Evolutionary conservation across 208 protist species (phyloP).

Genomic region (Plasmodiophora brassicae): DNA sequence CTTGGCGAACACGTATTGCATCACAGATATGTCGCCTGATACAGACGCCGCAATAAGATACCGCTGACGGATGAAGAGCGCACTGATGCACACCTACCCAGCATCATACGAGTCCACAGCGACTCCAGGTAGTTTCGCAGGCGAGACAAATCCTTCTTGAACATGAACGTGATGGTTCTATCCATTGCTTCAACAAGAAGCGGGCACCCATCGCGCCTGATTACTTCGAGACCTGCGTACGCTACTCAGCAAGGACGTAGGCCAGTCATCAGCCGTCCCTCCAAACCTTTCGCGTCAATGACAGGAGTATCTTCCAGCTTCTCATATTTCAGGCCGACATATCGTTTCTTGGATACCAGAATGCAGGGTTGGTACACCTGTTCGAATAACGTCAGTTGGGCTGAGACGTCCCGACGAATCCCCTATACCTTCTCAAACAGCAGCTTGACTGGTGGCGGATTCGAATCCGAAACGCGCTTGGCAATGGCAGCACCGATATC

Average conservation of each 20-base stretch:
- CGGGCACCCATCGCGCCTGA: not conserved
- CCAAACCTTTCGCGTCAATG: constrained; percentile 34
- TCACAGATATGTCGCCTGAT: not conserved
- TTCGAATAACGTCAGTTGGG: no score
- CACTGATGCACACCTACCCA: not conserved
- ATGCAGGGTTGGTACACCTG: constrained; percentile 34
- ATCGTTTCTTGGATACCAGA: constrained; percentile 37
- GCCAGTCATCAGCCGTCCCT: no score
- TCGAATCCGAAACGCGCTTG: not conserved
- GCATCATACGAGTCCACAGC: not conserved
- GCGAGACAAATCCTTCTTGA: not conserved
- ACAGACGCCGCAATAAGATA: not conserved
- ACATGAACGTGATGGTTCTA: not conserved
- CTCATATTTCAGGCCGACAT: constrained; percentile 37
- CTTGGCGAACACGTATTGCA: not conserved
- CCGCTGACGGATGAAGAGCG: not conserved
- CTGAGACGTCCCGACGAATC: no score
- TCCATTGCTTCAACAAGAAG: not conserved
- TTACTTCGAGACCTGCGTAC: not conserved
- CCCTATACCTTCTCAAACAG: no score
- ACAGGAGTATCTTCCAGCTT: not conserved
- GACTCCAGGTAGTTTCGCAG: not conserved
- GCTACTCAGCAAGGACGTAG: no score
- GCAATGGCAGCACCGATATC: not conserved
- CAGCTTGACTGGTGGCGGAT: constrained; percentile 31